phyloP scores from a whole-genome alignment of 129 eudicot genomes.

The Centella asiatica region DNA sequence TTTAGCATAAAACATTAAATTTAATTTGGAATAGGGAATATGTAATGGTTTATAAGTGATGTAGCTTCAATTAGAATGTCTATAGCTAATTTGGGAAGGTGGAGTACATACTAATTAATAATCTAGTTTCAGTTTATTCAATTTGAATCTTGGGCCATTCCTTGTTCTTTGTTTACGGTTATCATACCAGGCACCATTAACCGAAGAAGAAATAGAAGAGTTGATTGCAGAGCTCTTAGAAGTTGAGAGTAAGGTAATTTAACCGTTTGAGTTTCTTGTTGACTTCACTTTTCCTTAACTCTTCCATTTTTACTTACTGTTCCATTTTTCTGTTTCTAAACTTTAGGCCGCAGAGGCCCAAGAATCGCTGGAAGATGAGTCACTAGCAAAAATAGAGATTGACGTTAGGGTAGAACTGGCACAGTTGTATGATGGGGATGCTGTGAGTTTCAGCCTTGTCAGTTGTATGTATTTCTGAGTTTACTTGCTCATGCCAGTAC shows the following conservation, averaged over 20 bases:
- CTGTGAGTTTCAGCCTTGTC: slow-evolving; percentile 32
- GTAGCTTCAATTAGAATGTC: too few species aligned
- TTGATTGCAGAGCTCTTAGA: slow-evolving; percentile 76
- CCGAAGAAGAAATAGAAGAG: slow-evolving; percentile 79
- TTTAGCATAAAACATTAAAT: too few species aligned
- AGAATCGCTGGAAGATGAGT: slow-evolving; percentile 91
- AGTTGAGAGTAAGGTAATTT: slow-evolving; percentile 87
- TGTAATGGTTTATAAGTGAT: too few species aligned
- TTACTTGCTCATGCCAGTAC: not conserved
- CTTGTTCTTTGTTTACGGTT: not conserved
- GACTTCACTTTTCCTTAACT: not conserved
- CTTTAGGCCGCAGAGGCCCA: slow-evolving; percentile 97
- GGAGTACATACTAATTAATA: not conserved
- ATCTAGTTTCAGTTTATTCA: not conserved
- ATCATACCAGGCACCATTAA: slow-evolving; percentile 52
- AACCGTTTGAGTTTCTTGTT: not conserved
- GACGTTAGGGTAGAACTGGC: slow-evolving; percentile 85
- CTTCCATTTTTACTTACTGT: not conserved
- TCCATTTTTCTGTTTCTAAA: not conserved
- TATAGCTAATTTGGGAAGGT: not conserved
- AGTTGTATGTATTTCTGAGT: not conserved
- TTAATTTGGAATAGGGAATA: too few species aligned
- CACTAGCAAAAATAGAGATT: slow-evolving; percentile 66
- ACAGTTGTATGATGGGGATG: slow-evolving; percentile 61
- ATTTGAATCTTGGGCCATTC: not conserved